Evolutionary conservation across 2,329 filamentous ascomycete genomes (phyloP), one percentile per base, ranked within the genome.

Genomic region (Dactylellina parvicollis): DNA sequence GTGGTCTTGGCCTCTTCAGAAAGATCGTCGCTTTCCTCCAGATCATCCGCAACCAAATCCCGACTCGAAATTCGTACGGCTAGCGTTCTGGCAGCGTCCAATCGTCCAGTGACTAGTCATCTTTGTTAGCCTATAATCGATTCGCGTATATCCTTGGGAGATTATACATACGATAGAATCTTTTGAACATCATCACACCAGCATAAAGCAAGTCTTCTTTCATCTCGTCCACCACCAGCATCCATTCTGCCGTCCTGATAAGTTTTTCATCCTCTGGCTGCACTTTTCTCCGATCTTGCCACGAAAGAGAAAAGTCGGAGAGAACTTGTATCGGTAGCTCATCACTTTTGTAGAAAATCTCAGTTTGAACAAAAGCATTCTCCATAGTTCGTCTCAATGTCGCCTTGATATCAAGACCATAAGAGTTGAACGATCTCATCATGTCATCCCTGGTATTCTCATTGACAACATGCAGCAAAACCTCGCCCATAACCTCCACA

Each of bases 161-260:
- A 22, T 20, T 12, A 52, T 56, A 86, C 92, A 84, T 86, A 96
- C 92, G 86, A 49, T 96, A 85, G 78, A 97, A 92, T 73, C 89
- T 88, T 78, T 90, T 90, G 82, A 96, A 92, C n/a, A 93, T 86
- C 77, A 88, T 85, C 28, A 87, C 86, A 42, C 92, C 88, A 64
- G 88, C 84, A 16, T 83, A 81, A 77, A 94, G 91, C 20, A 91
- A 88, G 67, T 89, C 84, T 14, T 85, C 83, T 89, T 90, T 93
- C 61, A 90, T 85, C 10, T 86, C 89, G 54, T 90, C 87, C 7
- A 94, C 86, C 64, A 91, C 85, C 67, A 91, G 82, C 79, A 94
- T 89, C 93, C 94, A 98, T 78, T 96, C 91, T 70, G 97, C 82
- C 36, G 90, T 88, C 65, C 90, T 86, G 47, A 97, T 92, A 56